Percentiles rank a stretch among this genome's conserved stretches.
These are phyloP conservation scores for Magnusiomyces paraingens DNA, from an alignment of 1,139 yeast species.

Conservation along the genomic window DNA sequence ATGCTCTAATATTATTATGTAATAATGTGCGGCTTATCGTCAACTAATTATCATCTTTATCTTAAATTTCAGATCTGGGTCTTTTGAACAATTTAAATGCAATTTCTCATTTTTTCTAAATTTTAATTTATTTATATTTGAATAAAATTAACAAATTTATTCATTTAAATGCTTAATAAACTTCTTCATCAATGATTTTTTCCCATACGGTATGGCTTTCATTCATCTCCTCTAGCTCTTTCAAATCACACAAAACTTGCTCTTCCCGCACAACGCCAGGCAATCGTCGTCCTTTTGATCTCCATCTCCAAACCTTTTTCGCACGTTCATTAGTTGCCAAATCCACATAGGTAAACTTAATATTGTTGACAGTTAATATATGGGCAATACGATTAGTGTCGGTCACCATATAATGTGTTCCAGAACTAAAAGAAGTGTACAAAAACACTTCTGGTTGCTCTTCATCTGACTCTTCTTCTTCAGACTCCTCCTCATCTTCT, in stretches of 20 bases:
- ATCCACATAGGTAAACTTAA: constrained; percentile 12
- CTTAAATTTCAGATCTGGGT: too few species aligned
- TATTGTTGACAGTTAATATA: constrained; percentile 9
- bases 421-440: constrained; percentile 13
- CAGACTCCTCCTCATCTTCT: not conserved
- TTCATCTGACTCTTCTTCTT: constrained; percentile 1
- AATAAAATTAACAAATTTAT: not conserved
- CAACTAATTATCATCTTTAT: too few species aligned
- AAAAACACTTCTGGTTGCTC: constrained; percentile 14
- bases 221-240: constrained; percentile 13
- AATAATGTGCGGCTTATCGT: too few species aligned
- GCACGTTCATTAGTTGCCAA: constrained; percentile 14
- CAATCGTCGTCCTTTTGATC: constrained; percentile 56
- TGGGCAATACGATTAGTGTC: constrained; percentile 73
- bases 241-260: constrained; percentile 47
- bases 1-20: too few species aligned
- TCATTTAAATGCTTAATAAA: constrained; percentile 2
- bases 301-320: constrained; percentile 35
- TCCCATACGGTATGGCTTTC: constrained; percentile 15
- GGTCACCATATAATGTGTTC: constrained; percentile 41
- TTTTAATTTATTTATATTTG: not conserved
- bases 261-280: constrained; percentile 93
- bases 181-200: constrained; percentile 14
- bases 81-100: too few species aligned
- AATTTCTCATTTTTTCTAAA: not conserved